Base-by-base conservation (phyloP, 2,329 filamentous ascomycete species). In the Hymenoscyphus occultus region DNA sequence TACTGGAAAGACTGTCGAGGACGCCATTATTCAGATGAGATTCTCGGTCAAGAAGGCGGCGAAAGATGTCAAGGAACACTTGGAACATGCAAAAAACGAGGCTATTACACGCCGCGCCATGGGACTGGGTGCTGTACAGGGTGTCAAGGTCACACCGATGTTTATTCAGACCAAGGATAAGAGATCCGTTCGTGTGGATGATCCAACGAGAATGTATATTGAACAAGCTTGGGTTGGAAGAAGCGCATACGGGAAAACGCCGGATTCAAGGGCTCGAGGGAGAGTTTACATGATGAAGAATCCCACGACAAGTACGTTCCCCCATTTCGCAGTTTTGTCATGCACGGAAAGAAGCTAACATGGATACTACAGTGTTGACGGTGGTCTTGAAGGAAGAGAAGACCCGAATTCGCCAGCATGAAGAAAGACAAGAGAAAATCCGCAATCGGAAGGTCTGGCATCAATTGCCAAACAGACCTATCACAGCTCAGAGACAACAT, bases 41-140 rank as follows among this genome's bases (percentile, higher is more conserved):
- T 98, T 94, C 81, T 94, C 90, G 77, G 92, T 92, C 82, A 99
- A 99, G 86, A 94, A 93, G 81, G 90, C 90, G 69, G 91, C 94
- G 6, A 82, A 86, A 70, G 92, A 97, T 74, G 86, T 98, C 35
- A 81, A 85, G 71, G 88, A 87, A 74, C 91, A 95, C 74, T 81
- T 99, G 19, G 86, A 95, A 74, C 84, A 91, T 72, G 93, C 94
- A 1, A 86, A 90, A 65, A 91, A 97, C 74, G 81, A 89, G 73
- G 95, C 95, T 42, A 82, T 97, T 70, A 90, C 90, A 16, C 84
- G 84, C 72, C 84, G 89, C 48, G 93, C 92, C 13, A 98, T 99
- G 94, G 93, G 93, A 0, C 79, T 97, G 69, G 77, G 80, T 1
- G 70, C 65, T 65, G 66, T 74, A 51, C 67, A 71, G 5, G 72